Evolutionary conservation across 2,329 filamentous ascomycete species (phyloP), one percentile per base, ranked within the genome.

Genomic region (Ceratocystis colombiana): DNA sequence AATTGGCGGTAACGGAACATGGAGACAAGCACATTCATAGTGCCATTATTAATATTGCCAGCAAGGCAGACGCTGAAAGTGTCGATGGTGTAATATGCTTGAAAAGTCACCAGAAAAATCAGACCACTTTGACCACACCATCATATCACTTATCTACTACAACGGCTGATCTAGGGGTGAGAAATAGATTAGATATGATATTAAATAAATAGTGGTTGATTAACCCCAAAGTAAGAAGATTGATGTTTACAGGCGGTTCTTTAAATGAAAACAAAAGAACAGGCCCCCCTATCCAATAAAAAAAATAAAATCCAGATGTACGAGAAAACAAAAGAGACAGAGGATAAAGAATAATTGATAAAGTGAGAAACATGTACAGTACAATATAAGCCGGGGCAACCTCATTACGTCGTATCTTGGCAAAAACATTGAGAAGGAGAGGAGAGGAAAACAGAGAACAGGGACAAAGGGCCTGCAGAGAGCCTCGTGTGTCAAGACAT

Each of bases 371-470:
- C 25, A n/a, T 30, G 33, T 20, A 33, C 28, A 59, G 17, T 59
- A 59, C 53, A 59, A 33, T 30, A 59, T n/a, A 33, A 59, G 53
- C 53, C 28, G 33, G 17, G 17, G 33, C 53, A 59, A 8, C 28
- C 53, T 59, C 53, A 59, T 59, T 59, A 59, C 53, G 25, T 59
- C 53, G 28, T 59, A 33, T 33, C 28, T n/a, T 33, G 25, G 17
- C 15, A 59, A 59, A 59, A 15, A n/a, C 28, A 30, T 28, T 10
- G 37, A n/a, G 30, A 62, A 62, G n/a, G 7, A 25, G 22, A 44
- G 4, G 41, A 15, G 15, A 45, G 8, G 25, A 45, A 45, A 25
- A 45, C 12, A 59, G 17, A 59, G 0, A 44, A 44, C 12, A 59
- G 6, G 17, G 25, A 37, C 6, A 28, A 62, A 45, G 37, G 33